phyloP scores from a whole-genome alignment of 2,329 filamentous ascomycete species.

The Hypocrella siamensis region DNA sequence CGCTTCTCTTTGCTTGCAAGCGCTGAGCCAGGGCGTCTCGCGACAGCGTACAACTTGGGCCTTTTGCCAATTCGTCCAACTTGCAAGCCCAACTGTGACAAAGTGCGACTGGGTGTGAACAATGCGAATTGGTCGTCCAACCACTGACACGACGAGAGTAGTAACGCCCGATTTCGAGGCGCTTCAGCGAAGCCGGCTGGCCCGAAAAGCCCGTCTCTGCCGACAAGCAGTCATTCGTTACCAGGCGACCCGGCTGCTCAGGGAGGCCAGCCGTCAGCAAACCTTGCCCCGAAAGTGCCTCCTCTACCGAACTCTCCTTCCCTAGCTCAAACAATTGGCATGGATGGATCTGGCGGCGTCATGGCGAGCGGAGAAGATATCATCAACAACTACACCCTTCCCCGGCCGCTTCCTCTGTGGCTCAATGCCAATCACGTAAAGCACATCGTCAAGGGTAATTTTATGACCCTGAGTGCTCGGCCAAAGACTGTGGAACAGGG shows the following conservation, averaged over 20 bases:
- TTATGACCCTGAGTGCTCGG: constrained; percentile 85
- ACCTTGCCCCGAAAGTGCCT: constrained; percentile 40
- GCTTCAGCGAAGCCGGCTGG: constrained; percentile 33
- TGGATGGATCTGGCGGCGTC: constrained; percentile 42
- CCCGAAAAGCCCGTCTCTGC: constrained; percentile 35
- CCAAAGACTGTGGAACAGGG: constrained; percentile 88
- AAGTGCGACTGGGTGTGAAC: too few relatives aligned
- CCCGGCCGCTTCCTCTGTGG: constrained; percentile 55
- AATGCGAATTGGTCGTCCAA: too few relatives aligned
- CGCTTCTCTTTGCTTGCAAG: too few relatives aligned
- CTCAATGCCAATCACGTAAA: constrained; percentile 61
- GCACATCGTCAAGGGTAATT: constrained; percentile 92
- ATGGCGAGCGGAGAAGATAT: constrained; percentile 35
- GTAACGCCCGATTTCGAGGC: constrained; percentile 44
- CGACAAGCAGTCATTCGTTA: constrained; percentile 26
- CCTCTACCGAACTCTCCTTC: constrained; percentile 48
- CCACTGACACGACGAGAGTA: too few relatives aligned
- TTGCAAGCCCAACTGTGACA: too few relatives aligned
- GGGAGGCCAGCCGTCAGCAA: constrained; percentile 34
- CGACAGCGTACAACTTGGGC: too few relatives aligned
- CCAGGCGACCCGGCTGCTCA: constrained; percentile 28
- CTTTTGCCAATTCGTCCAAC: too few relatives aligned
- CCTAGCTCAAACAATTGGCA: constrained; percentile 50
- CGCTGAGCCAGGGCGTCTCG: too few relatives aligned
- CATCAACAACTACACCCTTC: constrained; percentile 46